A percentile compares a stretch with the other conserved stretches of the same genome.
Evolutionary conservation across 1,139 yeast genomes (phyloP).

Genomic region (Lipomyces yarrowii): DNA sequence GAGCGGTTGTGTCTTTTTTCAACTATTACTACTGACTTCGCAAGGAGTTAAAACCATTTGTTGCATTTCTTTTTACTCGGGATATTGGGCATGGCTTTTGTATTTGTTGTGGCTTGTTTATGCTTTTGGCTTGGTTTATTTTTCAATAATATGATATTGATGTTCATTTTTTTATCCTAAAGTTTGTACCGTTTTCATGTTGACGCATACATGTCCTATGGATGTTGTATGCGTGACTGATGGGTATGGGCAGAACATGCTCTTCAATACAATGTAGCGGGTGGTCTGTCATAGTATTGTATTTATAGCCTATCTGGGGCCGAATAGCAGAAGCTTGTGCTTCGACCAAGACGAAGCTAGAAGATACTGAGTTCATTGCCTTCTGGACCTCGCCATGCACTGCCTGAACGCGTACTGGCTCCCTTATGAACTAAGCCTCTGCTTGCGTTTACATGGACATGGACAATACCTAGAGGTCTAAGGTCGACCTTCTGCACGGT

Average conservation of each 20-base stretch:
- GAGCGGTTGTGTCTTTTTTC: background rate
- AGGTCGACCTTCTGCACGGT: too few species aligned
- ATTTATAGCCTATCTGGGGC: background rate
- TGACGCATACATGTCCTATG: background rate
- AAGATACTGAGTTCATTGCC: background rate
- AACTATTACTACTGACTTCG: background rate
- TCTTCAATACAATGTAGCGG: background rate
- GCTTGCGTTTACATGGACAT: background rate
- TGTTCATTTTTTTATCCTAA: background rate
- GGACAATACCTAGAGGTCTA: background rate
- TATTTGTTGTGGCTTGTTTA: background rate
- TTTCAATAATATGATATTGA: background rate
- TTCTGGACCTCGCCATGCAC: background rate
- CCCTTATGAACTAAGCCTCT: background rate
- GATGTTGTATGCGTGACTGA: background rate
- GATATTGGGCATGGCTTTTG: background rate
- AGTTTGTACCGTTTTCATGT: background rate
- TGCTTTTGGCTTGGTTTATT: background rate
- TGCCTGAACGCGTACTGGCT: background rate
- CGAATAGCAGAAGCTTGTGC: background rate
- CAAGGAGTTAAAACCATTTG: background rate
- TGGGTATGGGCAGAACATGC: background rate
- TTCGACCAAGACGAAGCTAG: background rate
- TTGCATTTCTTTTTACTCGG: constrained; percentile 2
- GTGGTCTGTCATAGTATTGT: background rate